Evolutionary conservation across 1,284 basidiomycete species (phyloP), one percentile per base, ranked within the genome.

Genomic region (Ganoderma multipileum): DNA sequence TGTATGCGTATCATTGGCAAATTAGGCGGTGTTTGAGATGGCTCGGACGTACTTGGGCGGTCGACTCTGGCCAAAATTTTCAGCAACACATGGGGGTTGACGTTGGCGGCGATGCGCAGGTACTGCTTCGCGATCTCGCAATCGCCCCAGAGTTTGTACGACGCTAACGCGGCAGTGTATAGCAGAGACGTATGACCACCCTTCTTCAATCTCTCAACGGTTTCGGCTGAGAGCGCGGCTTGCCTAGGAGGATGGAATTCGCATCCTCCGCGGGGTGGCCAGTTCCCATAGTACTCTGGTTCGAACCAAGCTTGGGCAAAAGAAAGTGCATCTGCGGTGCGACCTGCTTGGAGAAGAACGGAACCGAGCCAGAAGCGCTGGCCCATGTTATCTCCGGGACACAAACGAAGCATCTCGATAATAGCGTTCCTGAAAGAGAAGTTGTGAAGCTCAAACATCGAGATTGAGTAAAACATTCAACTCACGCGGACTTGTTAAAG

Each of bases 111-210:
- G 9, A 81, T 71, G 41, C 75, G 75, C 36, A 85, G 72, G 65
- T 83, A 84, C 70, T 83, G 82, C 7, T 80, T 74, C 5, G 83
- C 78, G 41, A 82, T 74, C 14, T 76, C 71, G 64, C 80, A 81
- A 65, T 84, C 80, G 4, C 83, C 83, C 72, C 77, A 82, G 6
- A 83, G 70, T 63, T 76, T 81, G 77, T 82, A 85, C 2, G 81
- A 76, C 1, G 83, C 82, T 0, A 84, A 70, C 0, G 84, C 83
- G 9, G 80, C 82, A 5, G 81, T 82, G 71, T 84, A 79, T 14
- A 79, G 67, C 20, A 80, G 68, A 1, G 69, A 64, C 6, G 69
- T 74, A n/a, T 69, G 67, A 18, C 60, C 71, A 30, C 68, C 71
- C 64, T 76, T 64, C 28, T 65, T 67, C 69, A 74, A 20, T 63